Evolutionary conservation across 1,284 basidiomycete species (phyloP), one percentile per base, ranked within the genome.

Genomic region (Heliocybe sulcata): DNA sequence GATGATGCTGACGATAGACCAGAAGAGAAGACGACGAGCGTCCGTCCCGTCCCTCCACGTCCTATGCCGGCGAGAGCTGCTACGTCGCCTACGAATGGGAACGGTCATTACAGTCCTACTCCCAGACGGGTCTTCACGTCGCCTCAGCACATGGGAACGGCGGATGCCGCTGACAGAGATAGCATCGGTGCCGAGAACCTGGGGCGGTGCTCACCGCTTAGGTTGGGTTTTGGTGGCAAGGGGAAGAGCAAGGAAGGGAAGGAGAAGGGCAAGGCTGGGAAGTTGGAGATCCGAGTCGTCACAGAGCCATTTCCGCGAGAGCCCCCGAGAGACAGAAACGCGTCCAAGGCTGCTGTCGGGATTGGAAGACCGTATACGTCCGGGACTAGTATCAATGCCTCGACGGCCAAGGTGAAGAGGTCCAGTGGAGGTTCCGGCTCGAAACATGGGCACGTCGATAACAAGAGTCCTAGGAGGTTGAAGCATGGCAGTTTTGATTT

Each of bases 401-500:
- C 8, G 3, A 29, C 22, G 3, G 47, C 47, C 11, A 49, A 25
- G 47, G 47, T 29, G 47, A 16, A 29, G 20, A 29, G 27, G 47
- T 49, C 27, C 8, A 49, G 47, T 11, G 23, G 20, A 3, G 27
- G 20, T 4, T 49, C 47, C 47, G 47, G 27, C 59, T 73, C 72
- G 27, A 65, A 72, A 8, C 72, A 71, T 1, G 72, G 73, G 33
- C 71, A 29, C 12, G 47, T 22, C 6, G 47, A 49, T n/a, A 3
- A 67, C 56, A 60, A 67, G 61, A 20, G 8, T 6, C 29, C 65
- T 60, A 55, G 71, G 68, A 75, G 60, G 68, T 79, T 63, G 56
- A 72, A 76, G 61, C 81, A 85, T 60, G 84, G 83, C 4, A 85
- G 81, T 61, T 89, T 88, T 64, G 86, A 90, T 62, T 88, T 89